Percentiles rank a stretch among this genome's conserved stretches.
phyloP scores from a whole-genome alignment of 1,284 basidiomycete species.

The Puccinia polysora region DNA sequence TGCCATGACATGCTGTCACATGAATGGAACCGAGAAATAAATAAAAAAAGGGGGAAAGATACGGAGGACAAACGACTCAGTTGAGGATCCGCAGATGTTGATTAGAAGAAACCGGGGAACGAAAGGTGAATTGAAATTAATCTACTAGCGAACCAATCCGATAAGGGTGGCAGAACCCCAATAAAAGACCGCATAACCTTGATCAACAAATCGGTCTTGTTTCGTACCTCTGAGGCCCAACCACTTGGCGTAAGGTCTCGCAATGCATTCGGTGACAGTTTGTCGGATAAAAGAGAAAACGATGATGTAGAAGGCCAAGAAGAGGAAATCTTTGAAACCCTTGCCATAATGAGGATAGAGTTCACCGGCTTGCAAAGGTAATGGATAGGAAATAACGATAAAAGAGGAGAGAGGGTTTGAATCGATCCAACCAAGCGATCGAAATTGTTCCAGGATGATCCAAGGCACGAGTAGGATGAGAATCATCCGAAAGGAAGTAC shows the following conservation, averaged over 20 bases:
- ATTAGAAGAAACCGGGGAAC: constrained; percentile 17
- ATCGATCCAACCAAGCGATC: constrained; percentile 57
- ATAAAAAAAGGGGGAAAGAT: constrained; percentile 1
- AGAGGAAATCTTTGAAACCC: constrained; percentile 67
- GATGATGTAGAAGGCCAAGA: constrained; percentile 79
- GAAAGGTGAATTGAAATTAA: neutral
- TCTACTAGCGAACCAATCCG: constrained; percentile 73
- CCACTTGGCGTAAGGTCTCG: constrained; percentile 65
- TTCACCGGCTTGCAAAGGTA: constrained; percentile 58
- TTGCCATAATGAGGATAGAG: constrained; percentile 66
- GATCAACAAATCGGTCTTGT: constrained; percentile 79
- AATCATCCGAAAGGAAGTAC: constrained; percentile 45
- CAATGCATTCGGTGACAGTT: constrained; percentile 65
- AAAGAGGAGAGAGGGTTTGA: constrained; percentile 72
- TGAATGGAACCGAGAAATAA: neutral
- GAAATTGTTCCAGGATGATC: constrained; percentile 46
- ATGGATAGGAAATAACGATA: constrained; percentile 69
- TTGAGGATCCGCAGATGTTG: constrained; percentile 5
- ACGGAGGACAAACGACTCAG: neutral
- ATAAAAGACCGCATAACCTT: constrained; percentile 79
- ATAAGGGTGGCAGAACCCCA: constrained; percentile 67
- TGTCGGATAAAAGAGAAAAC: constrained; percentile 90
- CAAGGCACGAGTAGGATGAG: constrained; percentile 43
- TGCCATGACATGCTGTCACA: constrained; percentile 68
- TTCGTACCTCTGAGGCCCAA: constrained; percentile 68